Conservation (phyloP, 495 filamentous ascomycete genomes). For the Hypoxylon lenormandii region DNA sequence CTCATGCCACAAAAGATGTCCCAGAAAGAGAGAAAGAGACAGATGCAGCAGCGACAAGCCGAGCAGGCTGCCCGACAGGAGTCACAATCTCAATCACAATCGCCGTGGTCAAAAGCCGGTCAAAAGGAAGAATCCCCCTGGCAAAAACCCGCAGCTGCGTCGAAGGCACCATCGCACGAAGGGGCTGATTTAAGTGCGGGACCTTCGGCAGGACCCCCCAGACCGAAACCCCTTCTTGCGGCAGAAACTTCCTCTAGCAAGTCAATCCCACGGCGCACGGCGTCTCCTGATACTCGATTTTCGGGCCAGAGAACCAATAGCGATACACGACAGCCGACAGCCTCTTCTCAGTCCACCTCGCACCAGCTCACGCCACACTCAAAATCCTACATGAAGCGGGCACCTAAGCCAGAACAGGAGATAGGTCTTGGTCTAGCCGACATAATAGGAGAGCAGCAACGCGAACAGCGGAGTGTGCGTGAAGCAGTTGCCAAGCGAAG, state of each 20-base stretch:
- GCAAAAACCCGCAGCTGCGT: conserved; percentile 65
- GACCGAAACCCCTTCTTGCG: conserved; percentile 56
- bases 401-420: conserved; percentile 65
- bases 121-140: conserved; percentile 74
- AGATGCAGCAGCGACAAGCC: conserved; percentile 76
- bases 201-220: conserved; percentile 63
- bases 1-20: conserved; percentile 70
- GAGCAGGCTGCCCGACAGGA: conserved; percentile 68
- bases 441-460: conserved; percentile 86
- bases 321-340: conserved; percentile 25
- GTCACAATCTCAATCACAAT: conserved; percentile 53
- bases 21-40: conserved; percentile 89
- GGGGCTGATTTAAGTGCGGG: conserved; percentile 50
- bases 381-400: conserved; percentile 61
- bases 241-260: conserved; percentile 48
- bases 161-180: conserved; percentile 52
- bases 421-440: conserved; percentile 82
- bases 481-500: conserved; percentile 88
- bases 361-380: conserved; percentile 61
- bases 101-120: conserved; percentile 52
- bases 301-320: conserved; percentile 57
- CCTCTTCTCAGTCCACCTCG: conserved; percentile 24
- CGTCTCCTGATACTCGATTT: conserved; percentile 68
- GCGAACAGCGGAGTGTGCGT: conserved; percentile 81
- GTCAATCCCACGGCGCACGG: conserved; percentile 57